These are phyloP conservation scores for Sporobolomyces phaffii DNA, from an alignment of 768 basidiomycete species.

Conservation along the genomic window DNA sequence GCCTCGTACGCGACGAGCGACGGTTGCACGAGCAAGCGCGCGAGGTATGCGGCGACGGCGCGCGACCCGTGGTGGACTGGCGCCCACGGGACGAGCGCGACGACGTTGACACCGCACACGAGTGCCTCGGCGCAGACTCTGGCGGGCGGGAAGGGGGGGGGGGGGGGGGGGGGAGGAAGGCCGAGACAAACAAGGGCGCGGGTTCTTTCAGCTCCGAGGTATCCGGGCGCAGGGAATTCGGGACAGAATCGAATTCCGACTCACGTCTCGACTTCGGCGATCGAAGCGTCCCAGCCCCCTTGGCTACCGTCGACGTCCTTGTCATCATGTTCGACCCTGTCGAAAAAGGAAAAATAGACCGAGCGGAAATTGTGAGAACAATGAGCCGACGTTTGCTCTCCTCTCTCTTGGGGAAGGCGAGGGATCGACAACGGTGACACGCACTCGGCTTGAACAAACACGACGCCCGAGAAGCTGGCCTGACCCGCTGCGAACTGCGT, in stretches of 20 bases:
- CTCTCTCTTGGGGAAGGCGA: too few relatives aligned
- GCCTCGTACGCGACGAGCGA: conserved; percentile 9
- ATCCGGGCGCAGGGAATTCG: too few relatives aligned
- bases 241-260: not conserved
- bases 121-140: conserved; percentile 25
- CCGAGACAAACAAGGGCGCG: too few relatives aligned
- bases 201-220: too few relatives aligned
- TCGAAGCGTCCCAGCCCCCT: conserved; percentile 31
- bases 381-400: too few relatives aligned
- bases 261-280: conserved; percentile 29
- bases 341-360: not conserved
- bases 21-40: conserved; percentile 8
- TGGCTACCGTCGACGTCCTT: conserved; percentile 9
- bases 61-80: conserved; percentile 20
- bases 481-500: not conserved
- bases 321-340: conserved; percentile 19
- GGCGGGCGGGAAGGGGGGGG: too few relatives aligned
- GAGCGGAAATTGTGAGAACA: too few relatives aligned
- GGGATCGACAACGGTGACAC: not conserved
- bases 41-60: conserved; percentile 10
- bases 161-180: too few relatives aligned
- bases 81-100: conserved; percentile 34
- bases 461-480: not conserved
- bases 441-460: conserved; percentile 33
- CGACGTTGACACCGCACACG: not conserved